These are phyloP conservation scores for Cetraspora pellucida DNA, from an alignment of 192 early-diverging fungal genomes.

Conservation along the genomic window DNA sequence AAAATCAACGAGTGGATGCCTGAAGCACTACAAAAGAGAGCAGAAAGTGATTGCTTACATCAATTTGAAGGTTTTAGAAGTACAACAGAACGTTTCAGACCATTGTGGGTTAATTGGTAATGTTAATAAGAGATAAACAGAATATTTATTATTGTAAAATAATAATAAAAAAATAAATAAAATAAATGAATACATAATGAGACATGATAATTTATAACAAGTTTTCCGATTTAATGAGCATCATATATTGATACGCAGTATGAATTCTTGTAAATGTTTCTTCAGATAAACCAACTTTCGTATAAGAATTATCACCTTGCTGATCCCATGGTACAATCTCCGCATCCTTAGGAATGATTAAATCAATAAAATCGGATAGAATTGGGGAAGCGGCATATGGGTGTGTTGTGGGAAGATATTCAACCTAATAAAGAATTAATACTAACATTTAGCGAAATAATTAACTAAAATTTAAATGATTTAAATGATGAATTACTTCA, in stretches of 20 bases:
- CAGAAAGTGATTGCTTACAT: slow-evolving; percentile 53
- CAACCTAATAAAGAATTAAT: not conserved
- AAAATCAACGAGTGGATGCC: slow-evolving; percentile 67
- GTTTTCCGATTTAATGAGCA: slow-evolving; percentile 9
- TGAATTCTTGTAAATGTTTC: slow-evolving; percentile 12
- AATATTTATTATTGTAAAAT: too few species aligned
- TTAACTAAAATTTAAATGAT: not conserved
- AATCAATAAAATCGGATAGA: slow-evolving; percentile 21
- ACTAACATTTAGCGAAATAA: not conserved
- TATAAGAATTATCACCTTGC: not conserved
- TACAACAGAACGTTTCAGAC: not conserved
- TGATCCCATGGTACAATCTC: not conserved
- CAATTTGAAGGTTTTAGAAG: slow-evolving; percentile 4
- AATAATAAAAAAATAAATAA: too few species aligned
- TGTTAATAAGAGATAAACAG: not conserved
- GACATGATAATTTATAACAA: not conserved
- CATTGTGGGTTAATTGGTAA: slow-evolving; percentile 23
- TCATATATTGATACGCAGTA: slow-evolving; percentile 24
- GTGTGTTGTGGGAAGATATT: slow-evolving; percentile 10
- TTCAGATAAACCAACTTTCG: slow-evolving; percentile 28
- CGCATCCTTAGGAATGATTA: not conserved
- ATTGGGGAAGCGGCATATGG: slow-evolving; percentile 9
- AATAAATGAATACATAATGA: too few species aligned
- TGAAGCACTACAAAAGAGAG: slow-evolving; percentile 54
- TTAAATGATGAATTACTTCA: not conserved